Base-by-base conservation (phyloP, 179 eudicot species). In the Beta macrorhiza region DNA sequence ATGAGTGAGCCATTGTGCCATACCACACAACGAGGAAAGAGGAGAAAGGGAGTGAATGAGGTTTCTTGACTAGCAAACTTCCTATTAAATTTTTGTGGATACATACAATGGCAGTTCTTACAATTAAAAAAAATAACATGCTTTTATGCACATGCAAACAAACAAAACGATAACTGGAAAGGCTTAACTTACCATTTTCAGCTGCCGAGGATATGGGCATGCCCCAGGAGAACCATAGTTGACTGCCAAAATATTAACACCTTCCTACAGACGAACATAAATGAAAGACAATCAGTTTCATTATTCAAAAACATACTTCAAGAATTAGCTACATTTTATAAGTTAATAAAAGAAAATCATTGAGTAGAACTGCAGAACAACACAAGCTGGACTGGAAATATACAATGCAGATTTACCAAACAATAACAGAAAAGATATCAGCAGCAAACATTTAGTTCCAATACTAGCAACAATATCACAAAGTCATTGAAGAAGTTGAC, bases 141-240 rank as follows among this genome's bases (percentile, higher is more conserved):
- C 5, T 44, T 57, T 19, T 22, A 80, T 58, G 75, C 37, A 79
- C 72, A 59, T 52, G n/a, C 44, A 4, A 37, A 58, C 15, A 6
- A 52, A 58, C 42, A 45, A 63, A 32, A 22, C 15, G 32, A 69
- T 20, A 47, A 55, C 42, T 7, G 29, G 0, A 44, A n/a, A 37
- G 69, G 57, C 62, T 49, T 55, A 67, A 84, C 97, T 90, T 86
- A 96, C 99, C 83, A 91, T 69, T 86, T 88, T 96, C 67, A 86
- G 81, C 79, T 76, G 94, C 22, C 99, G 93, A 76, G 98, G 99
- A 86, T 90, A 91, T 25, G 89, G 90, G 78, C 99, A 96, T 53
- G 97, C 92, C 77, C 97, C 93, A 80, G 89, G 92, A 85, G 97
- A 90, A 82, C 97, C 99, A 83, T 94, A 96, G 86, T 94, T 96